Percentiles rank a stretch among this genome's conserved stretches.
These are phyloP conservation scores for Amphirosellinia nigrospora DNA, from an alignment of 495 filamentous ascomycete genomes.

Conservation along the genomic window DNA sequence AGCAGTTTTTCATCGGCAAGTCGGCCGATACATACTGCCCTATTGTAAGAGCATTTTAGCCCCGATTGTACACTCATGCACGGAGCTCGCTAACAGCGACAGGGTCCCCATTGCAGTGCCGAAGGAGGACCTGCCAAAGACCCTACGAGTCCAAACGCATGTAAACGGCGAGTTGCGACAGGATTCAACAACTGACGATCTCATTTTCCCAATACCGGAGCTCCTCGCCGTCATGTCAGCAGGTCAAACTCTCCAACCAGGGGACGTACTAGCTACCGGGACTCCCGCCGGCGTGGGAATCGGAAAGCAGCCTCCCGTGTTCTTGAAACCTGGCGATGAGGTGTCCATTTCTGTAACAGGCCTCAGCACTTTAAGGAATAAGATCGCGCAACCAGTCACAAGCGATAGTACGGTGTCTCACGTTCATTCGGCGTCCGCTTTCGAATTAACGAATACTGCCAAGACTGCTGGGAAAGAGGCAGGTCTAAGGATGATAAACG, in stretches of 20 bases:
- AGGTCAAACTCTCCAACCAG: slow-evolving; percentile 51
- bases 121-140: slow-evolving; percentile 45
- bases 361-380: slow-evolving; percentile 54
- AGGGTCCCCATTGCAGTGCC: slow-evolving; percentile 62
- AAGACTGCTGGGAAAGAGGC: slow-evolving; percentile 36
- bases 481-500: slow-evolving; percentile 50
- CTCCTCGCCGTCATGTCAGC: slow-evolving; percentile 52
- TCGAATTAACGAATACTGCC: slow-evolving; percentile 39
- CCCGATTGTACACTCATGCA: neutral
- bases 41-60: slow-evolving; percentile 42
- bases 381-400: slow-evolving; percentile 35
- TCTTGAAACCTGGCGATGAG: slow-evolving; percentile 53
- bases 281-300: slow-evolving; percentile 62
- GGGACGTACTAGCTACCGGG: slow-evolving; percentile 56
- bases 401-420: slow-evolving; percentile 33
- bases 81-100: neutral
- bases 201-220: slow-evolving; percentile 54
- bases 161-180: slow-evolving; percentile 55
- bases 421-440: slow-evolving; percentile 30
- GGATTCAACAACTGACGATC: slow-evolving; percentile 47
- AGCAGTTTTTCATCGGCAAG: slow-evolving; percentile 65
- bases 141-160: slow-evolving; percentile 48
- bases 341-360: slow-evolving; percentile 50
- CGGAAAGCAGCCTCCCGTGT: slow-evolving; percentile 52
- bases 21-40: slow-evolving; percentile 62